Percentiles rank a stretch among this genome's conserved stretches.
Evolutionary conservation across 2,329 filamentous ascomycete species (phyloP).

Genomic region (Escovopsis sp.): DNA sequence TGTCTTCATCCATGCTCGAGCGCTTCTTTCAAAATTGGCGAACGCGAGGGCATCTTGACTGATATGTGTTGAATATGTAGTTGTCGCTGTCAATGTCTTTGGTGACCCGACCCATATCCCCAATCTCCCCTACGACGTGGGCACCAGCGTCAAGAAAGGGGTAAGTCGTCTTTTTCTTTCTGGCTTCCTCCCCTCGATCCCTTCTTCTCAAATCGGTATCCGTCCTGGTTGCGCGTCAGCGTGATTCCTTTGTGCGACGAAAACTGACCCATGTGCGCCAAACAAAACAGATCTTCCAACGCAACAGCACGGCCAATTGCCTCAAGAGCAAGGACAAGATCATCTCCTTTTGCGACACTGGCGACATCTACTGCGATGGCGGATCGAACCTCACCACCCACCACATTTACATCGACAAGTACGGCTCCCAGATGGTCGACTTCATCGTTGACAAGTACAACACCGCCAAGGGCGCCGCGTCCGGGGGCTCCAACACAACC

Average conservation of each 20-base stretch:
- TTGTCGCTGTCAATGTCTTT: conserved; percentile 25
- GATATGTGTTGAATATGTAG: conserved; percentile 9
- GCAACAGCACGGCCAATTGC: conserved; percentile 20
- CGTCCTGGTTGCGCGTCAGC: too few relatives aligned
- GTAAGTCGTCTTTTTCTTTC: conserved; percentile 14
- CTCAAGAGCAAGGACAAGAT: conserved; percentile 21
- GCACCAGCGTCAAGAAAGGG: conserved; percentile 22
- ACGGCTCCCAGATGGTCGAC: conserved; percentile 19
- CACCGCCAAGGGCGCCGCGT: conserved; percentile 1
- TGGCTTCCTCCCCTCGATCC: too few relatives aligned
- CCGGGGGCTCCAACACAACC: conserved; percentile 3
- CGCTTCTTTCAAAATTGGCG: not conserved
- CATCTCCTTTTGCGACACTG: conserved; percentile 26
- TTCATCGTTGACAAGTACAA: conserved; percentile 22
- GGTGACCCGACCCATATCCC: conserved; percentile 26
- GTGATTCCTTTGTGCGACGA: not conserved
- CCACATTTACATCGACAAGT: conserved; percentile 21
- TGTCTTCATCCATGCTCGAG: too few relatives aligned
- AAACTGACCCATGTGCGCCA: not conserved
- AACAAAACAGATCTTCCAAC: conserved; percentile 20
- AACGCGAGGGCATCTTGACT: not conserved
- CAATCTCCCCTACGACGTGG: conserved; percentile 21
- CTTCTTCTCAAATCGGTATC: not conserved
- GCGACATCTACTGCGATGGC: conserved; percentile 25
- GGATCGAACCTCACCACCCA: conserved; percentile 18